Evolutionary conservation across 2,329 filamentous ascomycete genomes (phyloP), one percentile per base, ranked within the genome.

Genomic region (Xylaria digitata): DNA sequence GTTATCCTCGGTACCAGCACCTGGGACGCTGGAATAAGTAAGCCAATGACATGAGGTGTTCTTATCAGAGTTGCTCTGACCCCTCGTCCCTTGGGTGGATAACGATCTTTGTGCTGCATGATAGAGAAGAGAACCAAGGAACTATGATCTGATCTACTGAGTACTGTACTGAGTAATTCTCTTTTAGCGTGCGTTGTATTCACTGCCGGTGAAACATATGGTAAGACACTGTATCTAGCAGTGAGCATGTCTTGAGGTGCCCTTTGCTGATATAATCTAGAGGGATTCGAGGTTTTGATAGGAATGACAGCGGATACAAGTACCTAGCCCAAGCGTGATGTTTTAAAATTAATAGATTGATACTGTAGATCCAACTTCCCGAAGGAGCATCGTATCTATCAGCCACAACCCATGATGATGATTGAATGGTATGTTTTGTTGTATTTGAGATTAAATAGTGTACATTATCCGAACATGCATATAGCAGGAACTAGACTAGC

Each of bases 11-110:
- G 49, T 43, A 54, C 37, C 49, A 34, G 37, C 23, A 49, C 40
- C 49, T 42, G 19, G 48, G n/a, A 26, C 45, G 40, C 48, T 63
- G 23, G 37, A 57, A 50, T 37, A 9, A 45, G 6, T 23, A 62
- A 63, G 58, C 66, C 66, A 68, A 68, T 68, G 26, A 58, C 48
- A 62, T 11, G 54, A 62, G 58, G 37, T 15, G 52, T 40, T 42
- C 66, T 68, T 68, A 68, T 68, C 66, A 26, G 55, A 8, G 45
- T 42, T 34, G 23, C 19, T 13, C 43, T 30, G n/a, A 43, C 65
- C 65, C 65, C 65, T 55, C 30, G 64, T 48, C 54, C 48, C n/a
- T 23, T 2, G 4, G 32, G 54, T 53, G 59, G 59, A 43, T 64
- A 43, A 61, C 23, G 53, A 45, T 48, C 52, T 60, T 60, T 32